These are phyloP conservation scores for Cyberlindnera petersonii DNA, from an alignment of 805 yeast species.

Conservation along the genomic window DNA sequence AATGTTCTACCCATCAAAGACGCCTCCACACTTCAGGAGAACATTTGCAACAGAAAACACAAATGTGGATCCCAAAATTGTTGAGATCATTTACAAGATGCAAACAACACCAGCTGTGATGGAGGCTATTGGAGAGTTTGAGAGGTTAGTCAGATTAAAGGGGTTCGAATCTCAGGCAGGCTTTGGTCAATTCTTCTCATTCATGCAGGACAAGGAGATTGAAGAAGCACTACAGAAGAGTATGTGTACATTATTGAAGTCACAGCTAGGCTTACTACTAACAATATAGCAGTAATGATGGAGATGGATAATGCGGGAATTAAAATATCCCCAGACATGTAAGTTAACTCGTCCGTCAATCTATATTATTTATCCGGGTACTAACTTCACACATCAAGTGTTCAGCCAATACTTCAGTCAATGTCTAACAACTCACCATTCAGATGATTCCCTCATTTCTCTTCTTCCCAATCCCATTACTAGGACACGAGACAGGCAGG, in stretches of 20 bases:
- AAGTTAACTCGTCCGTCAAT: neutral
- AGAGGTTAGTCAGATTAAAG: conserved; percentile 8
- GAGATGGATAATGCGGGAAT: conserved; percentile 20
- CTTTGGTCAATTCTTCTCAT: conserved; percentile 8
- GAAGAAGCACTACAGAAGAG: conserved; percentile 13
- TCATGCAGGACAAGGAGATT: conserved; percentile 12
- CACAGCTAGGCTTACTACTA: no score
- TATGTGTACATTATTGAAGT: no score
- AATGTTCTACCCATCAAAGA: no score
- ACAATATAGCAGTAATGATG: conserved; percentile 8
- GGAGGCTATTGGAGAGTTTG: conserved; percentile 11
- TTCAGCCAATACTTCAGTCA: conserved; percentile 11
- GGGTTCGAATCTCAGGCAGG: conserved; percentile 11
- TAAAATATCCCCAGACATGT: conserved; percentile 10
- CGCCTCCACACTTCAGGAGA: no score
- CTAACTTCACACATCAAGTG: conserved; percentile 3
- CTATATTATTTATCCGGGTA: neutral
- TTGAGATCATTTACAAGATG: conserved; percentile 15
- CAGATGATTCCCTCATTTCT: conserved; percentile 1
- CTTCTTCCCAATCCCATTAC: no score
- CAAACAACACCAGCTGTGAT: conserved; percentile 17
- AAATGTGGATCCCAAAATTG: conserved; percentile 11
- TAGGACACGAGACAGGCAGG: no score
- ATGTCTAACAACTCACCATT: conserved; percentile 12
- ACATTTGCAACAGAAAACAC: conserved; percentile 14